Percentiles rank a stretch among this genome's conserved stretches.
phyloP scores from a whole-genome alignment of 116 monocot species.

The Zostera marina region DNA sequence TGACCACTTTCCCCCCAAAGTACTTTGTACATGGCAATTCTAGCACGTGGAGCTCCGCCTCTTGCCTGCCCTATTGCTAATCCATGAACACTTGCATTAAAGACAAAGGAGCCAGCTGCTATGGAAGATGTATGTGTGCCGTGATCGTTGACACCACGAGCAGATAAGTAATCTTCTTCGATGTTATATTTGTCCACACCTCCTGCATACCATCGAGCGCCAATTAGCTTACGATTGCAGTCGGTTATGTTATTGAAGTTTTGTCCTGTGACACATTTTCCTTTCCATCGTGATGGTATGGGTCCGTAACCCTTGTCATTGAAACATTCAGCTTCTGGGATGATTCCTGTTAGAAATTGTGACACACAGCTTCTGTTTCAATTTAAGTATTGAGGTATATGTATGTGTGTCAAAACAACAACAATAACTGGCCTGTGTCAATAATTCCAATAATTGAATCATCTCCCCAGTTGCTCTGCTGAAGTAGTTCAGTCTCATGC shows the following conservation, averaged over 20 bases:
- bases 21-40: constrained; percentile 33
- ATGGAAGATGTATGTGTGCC: constrained; percentile 40
- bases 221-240: constrained; percentile 28
- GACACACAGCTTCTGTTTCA: background rate
- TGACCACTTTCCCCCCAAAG: constrained; percentile 4
- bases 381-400: background rate
- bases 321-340: constrained; percentile 87
- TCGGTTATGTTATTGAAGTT: constrained; percentile 6
- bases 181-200: constrained; percentile 2
- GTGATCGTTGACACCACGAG: constrained; percentile 23
- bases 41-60: constrained; percentile 28
- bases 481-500: constrained; percentile 14
- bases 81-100: constrained; percentile 10
- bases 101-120: constrained; percentile 17
- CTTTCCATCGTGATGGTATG: constrained; percentile 66
- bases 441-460: constrained; percentile 21
- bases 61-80: constrained; percentile 17
- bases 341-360: constrained; percentile 35
- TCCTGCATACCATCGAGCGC: constrained; percentile 22
- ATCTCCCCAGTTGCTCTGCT: constrained; percentile 13
- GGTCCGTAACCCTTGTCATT: constrained; percentile 57
- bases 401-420: background rate
- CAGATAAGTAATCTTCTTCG: constrained; percentile 14
- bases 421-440: constrained; percentile 12
- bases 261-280: constrained; percentile 33